Conservation (phyloP, 2,329 filamentous ascomycete species). For the Ascochyta viciae-villosae region DNA sequence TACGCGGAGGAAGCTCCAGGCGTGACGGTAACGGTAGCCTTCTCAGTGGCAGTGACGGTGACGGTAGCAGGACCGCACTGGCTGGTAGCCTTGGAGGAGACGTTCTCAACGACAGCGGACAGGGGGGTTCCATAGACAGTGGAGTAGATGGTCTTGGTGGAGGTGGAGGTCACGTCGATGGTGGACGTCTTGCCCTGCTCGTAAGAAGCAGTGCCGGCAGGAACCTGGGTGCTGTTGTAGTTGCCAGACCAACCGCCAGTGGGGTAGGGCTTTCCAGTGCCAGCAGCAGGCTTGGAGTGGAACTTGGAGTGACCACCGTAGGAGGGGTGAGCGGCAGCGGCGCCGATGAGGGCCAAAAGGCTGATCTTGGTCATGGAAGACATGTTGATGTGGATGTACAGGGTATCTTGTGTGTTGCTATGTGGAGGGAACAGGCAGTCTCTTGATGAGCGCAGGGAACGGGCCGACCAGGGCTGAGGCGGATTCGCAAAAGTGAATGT, state of each 20-base stretch:
- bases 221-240: slow-evolving; percentile 33
- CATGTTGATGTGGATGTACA: slow-evolving; percentile 37
- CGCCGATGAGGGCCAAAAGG: slow-evolving; percentile 53
- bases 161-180: slow-evolving; percentile 33
- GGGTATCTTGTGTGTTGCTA: slow-evolving; percentile 18
- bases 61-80: slow-evolving; percentile 41
- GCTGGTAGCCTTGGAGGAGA: slow-evolving; percentile 24
- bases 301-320: slow-evolving; percentile 38
- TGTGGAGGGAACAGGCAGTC: slow-evolving; percentile 35
- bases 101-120: slow-evolving; percentile 27
- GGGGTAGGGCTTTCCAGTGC: slow-evolving; percentile 39
- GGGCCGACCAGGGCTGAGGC: slow-evolving; percentile 55
- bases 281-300: slow-evolving; percentile 38
- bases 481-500: slow-evolving; percentile 46
- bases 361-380: slow-evolving; percentile 49
- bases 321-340: slow-evolving; percentile 50
- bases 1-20: slow-evolving; percentile 21
- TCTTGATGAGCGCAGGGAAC: slow-evolving; percentile 49
- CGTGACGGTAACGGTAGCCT: slow-evolving; percentile 52
- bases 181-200: slow-evolving; percentile 34
- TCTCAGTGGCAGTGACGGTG: slow-evolving; percentile 51
- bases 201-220: slow-evolving; percentile 31
- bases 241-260: slow-evolving; percentile 40
- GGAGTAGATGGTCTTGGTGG: slow-evolving; percentile 38
- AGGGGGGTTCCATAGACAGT: slow-evolving; percentile 31